Evolutionary conservation across 805 yeast genomes (phyloP).

Genomic region (Candida incommunis): DNA sequence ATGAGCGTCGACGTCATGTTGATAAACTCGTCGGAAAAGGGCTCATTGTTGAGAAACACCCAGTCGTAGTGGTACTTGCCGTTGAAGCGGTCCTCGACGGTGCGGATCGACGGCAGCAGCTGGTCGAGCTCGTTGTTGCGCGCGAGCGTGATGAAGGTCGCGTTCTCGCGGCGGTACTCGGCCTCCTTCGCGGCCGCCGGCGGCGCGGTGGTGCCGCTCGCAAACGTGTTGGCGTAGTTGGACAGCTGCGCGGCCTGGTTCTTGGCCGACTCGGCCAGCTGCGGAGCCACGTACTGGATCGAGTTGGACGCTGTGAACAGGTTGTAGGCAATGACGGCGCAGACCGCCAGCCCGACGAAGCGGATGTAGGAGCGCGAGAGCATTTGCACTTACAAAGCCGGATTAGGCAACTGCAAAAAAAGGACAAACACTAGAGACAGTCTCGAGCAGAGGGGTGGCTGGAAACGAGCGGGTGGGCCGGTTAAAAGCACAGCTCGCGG

Average conservation of each 20-base stretch:
- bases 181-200: neutral
- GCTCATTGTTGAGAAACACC: slow-evolving; percentile 81
- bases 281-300: slow-evolving; percentile 1
- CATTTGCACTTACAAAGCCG: neutral
- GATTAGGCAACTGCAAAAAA: no score
- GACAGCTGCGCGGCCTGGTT: neutral
- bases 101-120: slow-evolving; percentile 50
- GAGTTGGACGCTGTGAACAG: slow-evolving; percentile 1
- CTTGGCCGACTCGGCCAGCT: neutral
- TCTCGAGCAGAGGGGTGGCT: no score
- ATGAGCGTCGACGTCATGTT: slow-evolving; percentile 42
- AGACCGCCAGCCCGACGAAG: neutral
- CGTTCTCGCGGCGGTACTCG: slow-evolving; percentile 32
- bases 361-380: slow-evolving; percentile 1
- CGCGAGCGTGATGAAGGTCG: slow-evolving; percentile 71
- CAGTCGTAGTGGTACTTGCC: slow-evolving; percentile 66
- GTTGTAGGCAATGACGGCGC: slow-evolving; percentile 1
- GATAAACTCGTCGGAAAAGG: slow-evolving; percentile 63
- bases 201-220: neutral
- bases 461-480: no score
- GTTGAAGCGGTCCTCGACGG: slow-evolving; percentile 78
- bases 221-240: neutral
- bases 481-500: no score
- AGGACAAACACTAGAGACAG: neutral
- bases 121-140: slow-evolving; percentile 59